Conservation (phyloP, 2,329 filamentous ascomycete species). For the Fusarium marasasianum region DNA sequence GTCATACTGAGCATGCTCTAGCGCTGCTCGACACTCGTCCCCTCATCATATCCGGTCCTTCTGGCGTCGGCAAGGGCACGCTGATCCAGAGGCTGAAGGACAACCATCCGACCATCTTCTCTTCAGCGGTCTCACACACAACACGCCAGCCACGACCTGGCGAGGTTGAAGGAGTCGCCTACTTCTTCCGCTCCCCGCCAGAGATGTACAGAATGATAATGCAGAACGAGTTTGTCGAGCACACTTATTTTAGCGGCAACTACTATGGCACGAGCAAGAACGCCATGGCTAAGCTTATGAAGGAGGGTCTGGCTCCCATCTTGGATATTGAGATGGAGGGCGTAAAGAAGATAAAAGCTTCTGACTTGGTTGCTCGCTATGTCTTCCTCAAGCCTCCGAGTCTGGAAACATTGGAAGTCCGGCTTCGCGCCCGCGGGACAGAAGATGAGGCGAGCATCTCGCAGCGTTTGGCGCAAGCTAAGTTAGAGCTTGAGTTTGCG, state of each 20-base stretch:
- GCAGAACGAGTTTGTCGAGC: neutral
- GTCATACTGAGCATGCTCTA: accelerated
- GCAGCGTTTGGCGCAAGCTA: neutral
- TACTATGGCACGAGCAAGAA: neutral
- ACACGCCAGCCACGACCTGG: neutral
- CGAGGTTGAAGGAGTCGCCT: accelerated
- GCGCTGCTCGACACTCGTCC: neutral
- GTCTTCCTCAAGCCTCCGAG: neutral
- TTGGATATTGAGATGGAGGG: neutral
- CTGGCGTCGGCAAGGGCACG: neutral
- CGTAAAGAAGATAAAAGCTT: neutral
- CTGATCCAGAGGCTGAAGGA: neutral
- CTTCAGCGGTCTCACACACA: neutral
- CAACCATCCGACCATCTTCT: neutral
- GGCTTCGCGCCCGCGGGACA: accelerated
- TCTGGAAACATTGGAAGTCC: accelerated
- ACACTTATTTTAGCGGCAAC: neutral
- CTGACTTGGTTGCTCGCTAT: neutral
- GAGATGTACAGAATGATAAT: neutral
- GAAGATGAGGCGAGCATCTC: neutral
- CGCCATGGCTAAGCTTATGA: neutral
- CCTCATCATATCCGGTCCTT: neutral
- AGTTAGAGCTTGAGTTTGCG: neutral
- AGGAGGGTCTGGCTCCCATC: accelerated
- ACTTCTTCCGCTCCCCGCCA: neutral